Percentiles rank a stretch among this genome's conserved stretches.
phyloP scores from a whole-genome alignment of 805 yeast species.

The Saturnispora dispora region DNA sequence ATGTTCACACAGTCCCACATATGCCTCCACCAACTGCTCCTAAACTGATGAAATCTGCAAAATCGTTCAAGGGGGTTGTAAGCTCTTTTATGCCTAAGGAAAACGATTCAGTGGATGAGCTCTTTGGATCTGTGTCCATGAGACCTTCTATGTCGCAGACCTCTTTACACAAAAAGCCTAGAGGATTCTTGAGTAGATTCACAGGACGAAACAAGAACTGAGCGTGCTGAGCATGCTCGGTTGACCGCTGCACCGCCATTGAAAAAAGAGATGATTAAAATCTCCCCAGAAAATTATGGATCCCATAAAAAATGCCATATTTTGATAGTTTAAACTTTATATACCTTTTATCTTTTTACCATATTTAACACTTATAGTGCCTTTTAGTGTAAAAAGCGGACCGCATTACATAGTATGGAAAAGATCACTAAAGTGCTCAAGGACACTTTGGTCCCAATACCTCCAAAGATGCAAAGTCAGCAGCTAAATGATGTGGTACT shows the following conservation, averaged over 20 bases:
- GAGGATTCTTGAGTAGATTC: constrained; percentile 3
- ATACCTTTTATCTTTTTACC: background rate
- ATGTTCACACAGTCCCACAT: background rate
- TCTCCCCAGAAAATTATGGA: background rate
- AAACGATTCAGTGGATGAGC: background rate
- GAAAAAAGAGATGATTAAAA: background rate
- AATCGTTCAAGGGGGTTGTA: background rate
- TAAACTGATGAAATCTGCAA: background rate
- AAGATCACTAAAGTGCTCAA: constrained; percentile 3
- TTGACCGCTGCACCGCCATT: background rate
- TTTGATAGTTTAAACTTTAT: background rate
- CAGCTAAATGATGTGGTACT: constrained; percentile 4
- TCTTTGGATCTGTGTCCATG: background rate
- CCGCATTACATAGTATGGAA: background rate
- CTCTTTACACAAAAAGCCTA: background rate
- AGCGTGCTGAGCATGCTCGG: constrained; percentile 1
- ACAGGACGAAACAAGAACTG: background rate
- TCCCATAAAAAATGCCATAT: background rate
- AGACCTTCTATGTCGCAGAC: background rate
- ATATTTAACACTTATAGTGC: background rate
- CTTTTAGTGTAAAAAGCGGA: background rate
- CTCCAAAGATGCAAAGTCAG: constrained; percentile 1
- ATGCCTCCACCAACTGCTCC: background rate
- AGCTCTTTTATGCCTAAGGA: background rate
- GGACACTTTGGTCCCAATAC: constrained; percentile 15